Evolutionary conservation across 768 basidiomycete genomes (phyloP).

Genomic region (Gloeostereum incarnatum): DNA sequence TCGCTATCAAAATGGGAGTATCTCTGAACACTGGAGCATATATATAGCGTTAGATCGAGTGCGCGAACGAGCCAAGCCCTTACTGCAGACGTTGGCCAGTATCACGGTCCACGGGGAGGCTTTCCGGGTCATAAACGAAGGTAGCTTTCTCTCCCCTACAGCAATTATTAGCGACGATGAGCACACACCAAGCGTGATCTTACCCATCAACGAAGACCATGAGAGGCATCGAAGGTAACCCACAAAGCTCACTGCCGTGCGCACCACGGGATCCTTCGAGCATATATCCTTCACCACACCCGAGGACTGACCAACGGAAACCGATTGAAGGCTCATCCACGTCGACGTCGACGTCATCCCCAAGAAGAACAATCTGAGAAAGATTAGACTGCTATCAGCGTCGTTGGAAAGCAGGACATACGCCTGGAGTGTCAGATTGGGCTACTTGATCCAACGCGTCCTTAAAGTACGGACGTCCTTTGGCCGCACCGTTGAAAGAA

Average conservation of each 20-base stretch:
- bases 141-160: slow-evolving; percentile 24
- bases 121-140: slow-evolving; percentile 32
- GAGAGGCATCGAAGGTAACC: slow-evolving; percentile 32
- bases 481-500: slow-evolving; percentile 35
- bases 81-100: slow-evolving; percentile 35
- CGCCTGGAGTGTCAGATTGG: slow-evolving; percentile 32
- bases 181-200: slow-evolving; percentile 7
- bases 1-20: slow-evolving; percentile 49
- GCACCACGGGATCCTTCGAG: slow-evolving; percentile 35
- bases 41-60: too few relatives aligned
- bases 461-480: slow-evolving; percentile 31
- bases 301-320: slow-evolving; percentile 46
- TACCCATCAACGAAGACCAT: slow-evolving; percentile 42
- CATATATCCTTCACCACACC: slow-evolving; percentile 35
- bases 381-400: neutral
- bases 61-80: too few relatives aligned
- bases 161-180: neutral
- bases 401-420: slow-evolving; percentile 14
- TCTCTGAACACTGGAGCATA: slow-evolving; percentile 35
- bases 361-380: slow-evolving; percentile 40
- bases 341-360: slow-evolving; percentile 50
- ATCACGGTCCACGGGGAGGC: slow-evolving; percentile 31
- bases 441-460: slow-evolving; percentile 29
- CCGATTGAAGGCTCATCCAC: slow-evolving; percentile 48
- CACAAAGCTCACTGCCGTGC: slow-evolving; percentile 35